These are phyloP conservation scores for Sistotremastrum suecicum DNA, from an alignment of 768 basidiomycete species.

Conservation along the genomic window DNA sequence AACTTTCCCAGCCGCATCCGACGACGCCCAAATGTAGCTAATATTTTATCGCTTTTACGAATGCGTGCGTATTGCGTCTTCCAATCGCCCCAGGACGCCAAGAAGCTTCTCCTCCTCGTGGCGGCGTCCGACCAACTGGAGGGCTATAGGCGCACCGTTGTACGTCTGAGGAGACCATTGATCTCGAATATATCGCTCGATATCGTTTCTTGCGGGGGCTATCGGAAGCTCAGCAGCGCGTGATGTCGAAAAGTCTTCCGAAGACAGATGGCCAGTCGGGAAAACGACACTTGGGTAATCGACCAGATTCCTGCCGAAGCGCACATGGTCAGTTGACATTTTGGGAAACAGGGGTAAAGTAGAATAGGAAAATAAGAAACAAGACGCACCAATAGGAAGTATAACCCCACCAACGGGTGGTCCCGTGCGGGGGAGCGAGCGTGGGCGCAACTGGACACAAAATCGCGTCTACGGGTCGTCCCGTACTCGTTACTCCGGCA, in stretches of 20 bases:
- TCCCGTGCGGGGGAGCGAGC: slow-evolving; percentile 33
- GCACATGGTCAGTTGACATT: too few species aligned
- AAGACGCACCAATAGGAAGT: slow-evolving; percentile 27
- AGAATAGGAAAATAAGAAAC: too few species aligned
- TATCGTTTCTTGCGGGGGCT: slow-evolving; percentile 10
- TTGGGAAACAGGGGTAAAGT: too few species aligned
- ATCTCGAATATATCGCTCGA: slow-evolving; percentile 20
- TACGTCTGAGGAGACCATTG: slow-evolving; percentile 31
- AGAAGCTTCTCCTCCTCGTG: slow-evolving; percentile 36
- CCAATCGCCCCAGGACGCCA: slow-evolving; percentile 28
- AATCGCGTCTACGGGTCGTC: slow-evolving; percentile 32
- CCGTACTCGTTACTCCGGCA: slow-evolving; percentile 20
- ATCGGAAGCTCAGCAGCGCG: neutral
- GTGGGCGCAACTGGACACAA: slow-evolving; percentile 33
- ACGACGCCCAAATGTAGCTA: too few species aligned
- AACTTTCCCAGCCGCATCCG: too few species aligned
- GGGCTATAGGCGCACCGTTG: slow-evolving; percentile 27
- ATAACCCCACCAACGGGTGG: slow-evolving; percentile 35
- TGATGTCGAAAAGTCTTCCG: slow-evolving; percentile 10
- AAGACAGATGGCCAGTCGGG: slow-evolving; percentile 26
- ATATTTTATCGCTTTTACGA: too few species aligned
- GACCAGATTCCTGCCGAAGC: slow-evolving; percentile 20
- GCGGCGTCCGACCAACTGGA: slow-evolving; percentile 37
- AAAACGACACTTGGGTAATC: slow-evolving; percentile 35
- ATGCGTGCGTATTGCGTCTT: slow-evolving; percentile 10